Conservation (phyloP, 306 rosid species). For the Trifolium repens region DNA sequence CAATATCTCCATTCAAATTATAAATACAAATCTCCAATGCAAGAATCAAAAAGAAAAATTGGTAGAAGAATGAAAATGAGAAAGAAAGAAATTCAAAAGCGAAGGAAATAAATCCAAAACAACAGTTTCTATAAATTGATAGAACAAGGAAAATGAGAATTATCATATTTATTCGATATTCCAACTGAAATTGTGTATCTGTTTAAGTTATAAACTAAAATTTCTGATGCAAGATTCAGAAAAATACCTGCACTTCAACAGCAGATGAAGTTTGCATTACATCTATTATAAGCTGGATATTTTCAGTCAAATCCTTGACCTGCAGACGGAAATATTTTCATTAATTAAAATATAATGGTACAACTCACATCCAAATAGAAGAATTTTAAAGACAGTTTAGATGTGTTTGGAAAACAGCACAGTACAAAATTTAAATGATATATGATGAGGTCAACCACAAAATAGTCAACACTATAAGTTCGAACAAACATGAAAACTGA, state of each 20-base stretch:
- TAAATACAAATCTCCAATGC: conserved; percentile 10
- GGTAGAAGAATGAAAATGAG: neutral
- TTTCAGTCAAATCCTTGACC: conserved; percentile 77
- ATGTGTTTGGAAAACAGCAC: neutral
- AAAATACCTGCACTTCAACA: conserved; percentile 75
- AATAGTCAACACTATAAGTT: conserved; percentile 22
- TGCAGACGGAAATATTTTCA: conserved; percentile 34
- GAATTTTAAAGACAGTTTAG: neutral
- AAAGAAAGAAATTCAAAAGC: conserved; percentile 8
- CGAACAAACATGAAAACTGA: neutral
- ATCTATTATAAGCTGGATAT: conserved; percentile 66
- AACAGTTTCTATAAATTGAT: neutral
- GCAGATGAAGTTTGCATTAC: conserved; percentile 62
- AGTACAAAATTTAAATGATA: neutral
- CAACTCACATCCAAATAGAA: conserved; percentile 28
- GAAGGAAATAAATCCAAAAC: neutral
- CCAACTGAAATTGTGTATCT: neutral
- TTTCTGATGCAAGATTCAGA: conserved; percentile 19
- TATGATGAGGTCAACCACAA: conserved; percentile 3
- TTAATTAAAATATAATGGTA: conserved; percentile 24
- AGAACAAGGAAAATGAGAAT: conserved; percentile 19
- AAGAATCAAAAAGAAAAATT: conserved; percentile 36
- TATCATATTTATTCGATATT: conserved; percentile 4
- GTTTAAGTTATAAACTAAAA: conserved; percentile 15
- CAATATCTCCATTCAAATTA: conserved; percentile 8